Conservation (phyloP, 345 rosid species). For the Cardamine occulta region DNA sequence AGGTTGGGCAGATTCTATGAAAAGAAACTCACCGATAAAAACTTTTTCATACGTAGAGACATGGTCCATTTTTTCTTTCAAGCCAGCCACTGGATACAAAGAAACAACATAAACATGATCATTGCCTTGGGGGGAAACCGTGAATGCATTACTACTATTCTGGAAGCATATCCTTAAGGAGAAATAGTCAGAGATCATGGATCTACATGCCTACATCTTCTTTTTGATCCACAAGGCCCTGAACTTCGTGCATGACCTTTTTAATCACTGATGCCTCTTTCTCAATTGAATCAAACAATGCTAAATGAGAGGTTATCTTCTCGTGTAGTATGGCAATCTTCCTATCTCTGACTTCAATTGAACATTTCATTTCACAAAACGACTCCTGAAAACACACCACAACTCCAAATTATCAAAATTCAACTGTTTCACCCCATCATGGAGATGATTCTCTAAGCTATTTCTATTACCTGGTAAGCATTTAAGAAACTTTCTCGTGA, state of each 20-base stretch:
- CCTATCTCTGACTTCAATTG: slow-evolving; percentile 62
- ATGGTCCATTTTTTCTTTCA: slow-evolving; percentile 68
- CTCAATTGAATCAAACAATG: slow-evolving; percentile 77
- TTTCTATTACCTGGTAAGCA: slow-evolving; percentile 55
- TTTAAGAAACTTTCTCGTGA: slow-evolving; percentile 64
- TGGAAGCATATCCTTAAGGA: slow-evolving; percentile 22
- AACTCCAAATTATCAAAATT: not conserved
- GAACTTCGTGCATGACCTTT: slow-evolving; percentile 60
- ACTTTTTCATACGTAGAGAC: slow-evolving; percentile 57
- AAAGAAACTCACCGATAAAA: slow-evolving; percentile 56
- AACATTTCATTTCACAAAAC: slow-evolving; percentile 66
- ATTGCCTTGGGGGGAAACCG: slow-evolving; percentile 4
- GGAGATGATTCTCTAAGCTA: slow-evolving; percentile 22
- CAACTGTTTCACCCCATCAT: not conserved
- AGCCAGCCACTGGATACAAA: slow-evolving; percentile 58
- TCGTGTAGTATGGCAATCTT: slow-evolving; percentile 53
- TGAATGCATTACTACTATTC: slow-evolving; percentile 5
- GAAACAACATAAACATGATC: slow-evolving; percentile 29
- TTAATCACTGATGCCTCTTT: slow-evolving; percentile 69
- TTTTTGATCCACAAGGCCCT: slow-evolving; percentile 60
- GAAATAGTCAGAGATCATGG: slow-evolving; percentile 36
- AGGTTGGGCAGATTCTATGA: slow-evolving; percentile 14
- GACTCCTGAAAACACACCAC: slow-evolving; percentile 60
- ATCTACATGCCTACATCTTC: slow-evolving; percentile 78
- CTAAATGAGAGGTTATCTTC: slow-evolving; percentile 67